These are phyloP conservation scores for Cicer arietinum DNA, from an alignment of 306 rosid species.

Conservation along the genomic window DNA sequence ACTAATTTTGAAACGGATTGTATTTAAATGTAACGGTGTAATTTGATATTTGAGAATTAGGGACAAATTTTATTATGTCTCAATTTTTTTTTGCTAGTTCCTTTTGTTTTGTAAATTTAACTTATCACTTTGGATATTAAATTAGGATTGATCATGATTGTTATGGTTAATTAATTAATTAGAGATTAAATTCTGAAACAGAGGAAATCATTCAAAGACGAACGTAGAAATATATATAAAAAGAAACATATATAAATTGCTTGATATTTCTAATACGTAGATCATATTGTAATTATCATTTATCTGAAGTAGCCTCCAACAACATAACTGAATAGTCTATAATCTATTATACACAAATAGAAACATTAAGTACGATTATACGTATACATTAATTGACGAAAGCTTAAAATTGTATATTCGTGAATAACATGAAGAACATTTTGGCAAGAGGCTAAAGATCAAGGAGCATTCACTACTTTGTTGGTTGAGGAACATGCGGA, in stretches of 20 bases:
- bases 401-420: not conserved
- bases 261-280: not conserved
- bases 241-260: not conserved
- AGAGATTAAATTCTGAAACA: not conserved
- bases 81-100: not conserved
- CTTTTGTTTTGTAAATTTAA: too few relatives aligned
- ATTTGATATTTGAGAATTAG: too few relatives aligned
- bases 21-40: too few relatives aligned
- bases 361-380: constrained; percentile 8
- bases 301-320: not conserved
- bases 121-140: not conserved
- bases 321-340: not conserved
- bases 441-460: constrained; percentile 41
- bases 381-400: constrained; percentile 3
- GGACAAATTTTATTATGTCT: too few relatives aligned
- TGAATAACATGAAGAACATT: not conserved
- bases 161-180: too few relatives aligned
- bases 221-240: not conserved
- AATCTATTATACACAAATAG: not conserved
- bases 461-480: constrained; percentile 45
- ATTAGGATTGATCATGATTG: not conserved
- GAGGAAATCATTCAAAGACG: not conserved
- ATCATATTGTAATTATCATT: not conserved
- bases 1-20: too few relatives aligned
- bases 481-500: constrained; percentile 54